Percentiles rank a stretch among this genome's conserved stretches.
These are phyloP conservation scores for Pholiota microspora DNA, from an alignment of 768 basidiomycete species.

Conservation along the genomic window DNA sequence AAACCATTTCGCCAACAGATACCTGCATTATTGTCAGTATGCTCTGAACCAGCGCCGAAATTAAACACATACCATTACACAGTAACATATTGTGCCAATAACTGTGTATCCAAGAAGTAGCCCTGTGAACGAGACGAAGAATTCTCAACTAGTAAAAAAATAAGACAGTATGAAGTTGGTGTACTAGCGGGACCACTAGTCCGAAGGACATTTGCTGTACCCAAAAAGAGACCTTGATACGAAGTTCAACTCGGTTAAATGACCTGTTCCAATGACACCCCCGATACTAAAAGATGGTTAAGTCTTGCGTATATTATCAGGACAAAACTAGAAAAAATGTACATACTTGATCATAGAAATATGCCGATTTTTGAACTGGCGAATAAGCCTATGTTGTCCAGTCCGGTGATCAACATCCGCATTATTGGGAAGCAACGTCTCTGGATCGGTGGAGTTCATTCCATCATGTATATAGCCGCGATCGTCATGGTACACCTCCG, in stretches of 20 bases:
- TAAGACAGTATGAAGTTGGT: not conserved
- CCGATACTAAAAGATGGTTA: slow-evolving; percentile 43
- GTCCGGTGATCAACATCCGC: not conserved
- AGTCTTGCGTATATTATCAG: not conserved
- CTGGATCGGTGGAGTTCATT: not conserved
- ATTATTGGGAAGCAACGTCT: not conserved
- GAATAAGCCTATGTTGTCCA: slow-evolving; percentile 35
- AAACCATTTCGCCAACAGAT: slow-evolving; percentile 73
- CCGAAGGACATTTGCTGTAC: slow-evolving; percentile 47
- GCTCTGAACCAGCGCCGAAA: not conserved
- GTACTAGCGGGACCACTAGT: slow-evolving; percentile 70
- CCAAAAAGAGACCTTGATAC: slow-evolving; percentile 59
- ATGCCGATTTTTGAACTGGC: slow-evolving; percentile 75
- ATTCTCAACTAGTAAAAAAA: too few species aligned
- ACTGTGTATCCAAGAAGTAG: slow-evolving; percentile 67
- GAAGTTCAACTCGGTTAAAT: not conserved
- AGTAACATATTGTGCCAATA: slow-evolving; percentile 68
- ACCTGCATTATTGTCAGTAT: slow-evolving; percentile 34
- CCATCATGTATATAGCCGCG: not conserved
- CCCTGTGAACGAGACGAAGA: slow-evolving; percentile 27
- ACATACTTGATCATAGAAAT: slow-evolving; percentile 75
- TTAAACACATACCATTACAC: slow-evolving; percentile 56
- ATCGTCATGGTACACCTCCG: slow-evolving; percentile 75
- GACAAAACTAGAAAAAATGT: not conserved
- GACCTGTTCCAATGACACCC: slow-evolving; percentile 60